A percentile compares a stretch with the other conserved stretches of the same genome.
Conservation (phyloP, 1,284 basidiomycete species). For the Somion occarium region DNA sequence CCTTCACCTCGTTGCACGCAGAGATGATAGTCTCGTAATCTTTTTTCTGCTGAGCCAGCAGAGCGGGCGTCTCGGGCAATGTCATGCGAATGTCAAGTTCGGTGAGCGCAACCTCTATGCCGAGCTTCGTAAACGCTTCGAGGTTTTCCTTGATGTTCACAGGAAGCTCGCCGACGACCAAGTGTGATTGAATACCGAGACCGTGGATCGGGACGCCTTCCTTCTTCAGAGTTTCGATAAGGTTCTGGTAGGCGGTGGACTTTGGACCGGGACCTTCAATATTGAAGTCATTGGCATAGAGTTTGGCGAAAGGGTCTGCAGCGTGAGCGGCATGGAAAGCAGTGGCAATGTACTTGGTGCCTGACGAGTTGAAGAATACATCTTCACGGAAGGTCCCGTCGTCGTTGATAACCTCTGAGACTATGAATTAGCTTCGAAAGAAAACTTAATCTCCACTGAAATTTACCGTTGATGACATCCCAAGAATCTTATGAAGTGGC, state of each 20-base stretch:
- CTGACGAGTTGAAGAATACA: constrained; percentile 38
- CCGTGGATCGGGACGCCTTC: constrained; percentile 51
- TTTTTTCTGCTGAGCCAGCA: constrained; percentile 46
- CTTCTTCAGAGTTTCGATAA: constrained; percentile 41
- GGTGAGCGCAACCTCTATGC: constrained; percentile 54
- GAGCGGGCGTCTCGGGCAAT: constrained; percentile 41
- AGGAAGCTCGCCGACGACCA: constrained; percentile 47
- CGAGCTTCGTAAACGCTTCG: constrained; percentile 44
- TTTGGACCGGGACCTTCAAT: constrained; percentile 37
- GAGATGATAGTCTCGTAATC: constrained; percentile 51
- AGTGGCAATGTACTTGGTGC: constrained; percentile 32
- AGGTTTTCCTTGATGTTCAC: constrained; percentile 39
- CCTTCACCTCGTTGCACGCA: constrained; percentile 45
- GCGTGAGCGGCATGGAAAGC: constrained; percentile 36
- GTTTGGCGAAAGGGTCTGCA: constrained; percentile 34
- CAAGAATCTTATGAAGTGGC: constrained; percentile 17
- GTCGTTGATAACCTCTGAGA: constrained; percentile 44
- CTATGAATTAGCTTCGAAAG: neutral
- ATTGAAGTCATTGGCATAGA: constrained; percentile 47
- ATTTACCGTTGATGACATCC: constrained; percentile 30
- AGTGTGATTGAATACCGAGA: constrained; percentile 49
- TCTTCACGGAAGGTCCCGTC: constrained; percentile 39
- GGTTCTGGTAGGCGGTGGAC: constrained; percentile 44
- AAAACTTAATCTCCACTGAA: neutral
- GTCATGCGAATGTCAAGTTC: constrained; percentile 58